phyloP scores from a whole-genome alignment of 768 basidiomycete species.

The Hygrophoropsis aurantiaca region DNA sequence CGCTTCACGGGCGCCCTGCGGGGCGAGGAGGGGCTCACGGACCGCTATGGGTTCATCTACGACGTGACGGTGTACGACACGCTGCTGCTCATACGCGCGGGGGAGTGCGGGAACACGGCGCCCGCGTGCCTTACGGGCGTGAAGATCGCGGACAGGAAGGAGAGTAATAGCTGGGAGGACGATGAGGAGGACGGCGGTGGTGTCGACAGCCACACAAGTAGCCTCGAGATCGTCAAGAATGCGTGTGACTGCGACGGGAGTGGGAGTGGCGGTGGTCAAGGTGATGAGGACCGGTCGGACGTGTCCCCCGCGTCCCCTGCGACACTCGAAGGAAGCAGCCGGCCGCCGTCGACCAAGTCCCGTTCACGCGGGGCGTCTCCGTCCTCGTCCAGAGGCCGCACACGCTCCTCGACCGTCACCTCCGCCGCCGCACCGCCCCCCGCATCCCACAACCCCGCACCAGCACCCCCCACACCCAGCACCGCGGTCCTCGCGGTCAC shows the following conservation, averaged over 20 bases:
- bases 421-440: slow-evolving; percentile 17
- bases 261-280: slow-evolving; percentile 1
- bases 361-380: slow-evolving; percentile 39
- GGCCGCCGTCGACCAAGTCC: slow-evolving; percentile 27
- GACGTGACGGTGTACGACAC: slow-evolving; percentile 82
- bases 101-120: slow-evolving; percentile 70
- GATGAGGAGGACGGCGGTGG: slow-evolving; percentile 56
- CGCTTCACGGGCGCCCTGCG: slow-evolving; percentile 55
- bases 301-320: slow-evolving; percentile 11
- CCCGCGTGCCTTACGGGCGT: slow-evolving; percentile 86
- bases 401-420: slow-evolving; percentile 42
- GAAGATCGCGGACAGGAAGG: slow-evolving; percentile 81
- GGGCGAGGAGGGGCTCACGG: slow-evolving; percentile 65
- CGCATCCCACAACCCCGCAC: slow-evolving; percentile 10
- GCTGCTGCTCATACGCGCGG: slow-evolving; percentile 69
- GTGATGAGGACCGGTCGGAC: slow-evolving; percentile 10
- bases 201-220: slow-evolving; percentile 25
- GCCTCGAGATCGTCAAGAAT: slow-evolving; percentile 40
- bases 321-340: slow-evolving; percentile 16
- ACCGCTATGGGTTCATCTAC: slow-evolving; percentile 90
- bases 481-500: slow-evolving; percentile 62
- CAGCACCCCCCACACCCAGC: slow-evolving; percentile 24
- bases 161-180: slow-evolving; percentile 76
- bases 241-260: slow-evolving; percentile 41
- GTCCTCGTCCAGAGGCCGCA: slow-evolving; percentile 50